Base-by-base conservation (phyloP, 495 filamentous ascomycete genomes). In the Cercophora samala region DNA sequence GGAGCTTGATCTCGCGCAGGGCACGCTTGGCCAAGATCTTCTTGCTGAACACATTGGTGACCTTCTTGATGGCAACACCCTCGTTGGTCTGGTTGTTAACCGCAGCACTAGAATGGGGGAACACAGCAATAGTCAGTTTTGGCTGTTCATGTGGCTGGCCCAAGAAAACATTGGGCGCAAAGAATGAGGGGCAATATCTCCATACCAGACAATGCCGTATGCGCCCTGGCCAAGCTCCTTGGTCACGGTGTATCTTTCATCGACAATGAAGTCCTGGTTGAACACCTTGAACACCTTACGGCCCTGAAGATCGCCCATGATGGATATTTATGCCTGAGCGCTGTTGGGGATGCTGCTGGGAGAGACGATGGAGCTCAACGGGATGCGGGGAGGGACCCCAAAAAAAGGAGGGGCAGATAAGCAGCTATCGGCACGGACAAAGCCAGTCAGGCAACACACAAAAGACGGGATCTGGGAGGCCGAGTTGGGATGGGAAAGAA, bases 21-120 rank as follows among this genome's bases (percentile, higher is more conserved):
- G 96, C 95, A 70, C 95, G 91, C 86, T 99, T 99, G 67, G 95
- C 95, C 66, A 99, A 83, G 70, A 99, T 99, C 88, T 98, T 98
- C 83, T 99, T 99, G 87, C 93, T 97, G 84, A 99, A 98, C 67
- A 99, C 96, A 90, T 99, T 99, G 80, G 95, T 99, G 74, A 99
- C 92, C 78, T 99, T 99, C 83, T 99, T 99, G 81, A 99, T 92
- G 66, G 95, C 95, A 64, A 99, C 93, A n/a, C 95, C 95, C 76
- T 99, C 95, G 72, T 88, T 89, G 17, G 92, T 97, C 76, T 90
- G 86, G 73, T 86, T 88, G 82, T 99, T 97, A 63, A 92, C 93
- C 25, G 95, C 96, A 62, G 96, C 96, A 79, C 93, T 95, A 32
- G 37, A 46, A 46, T 13, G 55, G 21, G 1, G 22, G 11, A 22